phyloP scores from a whole-genome alignment of 2,329 filamentous ascomycete species.

The Atkinsonella hypoxylon region DNA sequence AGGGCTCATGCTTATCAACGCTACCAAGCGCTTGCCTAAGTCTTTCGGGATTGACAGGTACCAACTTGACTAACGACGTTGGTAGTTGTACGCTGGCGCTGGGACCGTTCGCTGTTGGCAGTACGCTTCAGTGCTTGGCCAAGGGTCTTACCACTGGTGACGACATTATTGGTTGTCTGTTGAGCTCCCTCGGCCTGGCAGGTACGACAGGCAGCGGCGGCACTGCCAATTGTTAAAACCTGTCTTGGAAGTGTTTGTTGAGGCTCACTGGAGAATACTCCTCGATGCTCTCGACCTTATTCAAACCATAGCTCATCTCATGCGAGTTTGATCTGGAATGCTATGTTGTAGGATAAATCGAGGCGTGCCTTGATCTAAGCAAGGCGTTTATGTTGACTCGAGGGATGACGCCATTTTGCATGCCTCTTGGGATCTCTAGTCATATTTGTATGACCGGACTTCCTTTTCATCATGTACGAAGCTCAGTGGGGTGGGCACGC shows the following conservation, averaged over 20 bases:
- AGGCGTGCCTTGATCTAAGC: constrained; percentile 3
- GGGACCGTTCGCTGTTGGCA: constrained; percentile 4
- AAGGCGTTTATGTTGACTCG: neutral
- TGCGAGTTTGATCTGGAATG: constrained; percentile 4
- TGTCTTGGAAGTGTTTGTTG: neutral
- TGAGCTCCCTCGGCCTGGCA: neutral
- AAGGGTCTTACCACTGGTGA: neutral
- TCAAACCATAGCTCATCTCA: neutral
- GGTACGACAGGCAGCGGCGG: neutral
- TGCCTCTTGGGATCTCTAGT: constrained; percentile 4
- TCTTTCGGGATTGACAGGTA: neutral
- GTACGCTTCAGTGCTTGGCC: neutral
- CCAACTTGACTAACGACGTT: neutral
- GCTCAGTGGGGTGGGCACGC: neutral
- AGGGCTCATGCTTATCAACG: neutral
- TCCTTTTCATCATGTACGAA: constrained; percentile 3
- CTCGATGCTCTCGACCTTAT: constrained; percentile 4
- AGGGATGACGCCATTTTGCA: constrained; percentile 3
- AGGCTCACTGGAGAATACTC: constrained; percentile 5
- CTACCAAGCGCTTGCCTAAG: constrained; percentile 1
- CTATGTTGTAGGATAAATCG: neutral
- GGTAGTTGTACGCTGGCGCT: neutral
- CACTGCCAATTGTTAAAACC: neutral
- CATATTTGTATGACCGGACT: constrained; percentile 6
- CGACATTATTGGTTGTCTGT: constrained; percentile 3